These are phyloP conservation scores for Phytophthora pini DNA, from an alignment of 352 stramenopile species.

Conservation along the genomic window DNA sequence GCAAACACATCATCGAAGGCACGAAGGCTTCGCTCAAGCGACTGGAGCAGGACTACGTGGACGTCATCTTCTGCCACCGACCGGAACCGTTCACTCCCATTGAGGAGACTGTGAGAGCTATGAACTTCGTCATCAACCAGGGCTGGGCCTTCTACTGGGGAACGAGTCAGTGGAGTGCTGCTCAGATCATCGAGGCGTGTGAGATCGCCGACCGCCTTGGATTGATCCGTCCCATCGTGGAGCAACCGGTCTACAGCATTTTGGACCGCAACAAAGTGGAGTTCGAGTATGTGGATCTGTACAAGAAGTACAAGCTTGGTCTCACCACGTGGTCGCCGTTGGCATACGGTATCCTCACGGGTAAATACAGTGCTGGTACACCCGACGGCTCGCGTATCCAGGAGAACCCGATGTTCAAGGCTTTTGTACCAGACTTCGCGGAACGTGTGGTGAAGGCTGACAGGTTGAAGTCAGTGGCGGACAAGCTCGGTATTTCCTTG, in stretches of 20 bases:
- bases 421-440: conserved; percentile 12
- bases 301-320: no score
- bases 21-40: not conserved
- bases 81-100: not conserved
- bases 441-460: conserved; percentile 32
- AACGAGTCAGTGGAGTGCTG: no score
- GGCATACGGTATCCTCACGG: no score
- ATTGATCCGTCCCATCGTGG: no score
- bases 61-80: not conserved
- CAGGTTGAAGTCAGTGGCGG: conserved; percentile 42
- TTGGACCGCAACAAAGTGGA: no score
- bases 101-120: not conserved
- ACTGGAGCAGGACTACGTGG: not conserved
- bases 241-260: no score
- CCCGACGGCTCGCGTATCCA: no score
- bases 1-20: not conserved
- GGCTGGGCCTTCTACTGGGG: no score
- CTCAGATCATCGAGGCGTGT: no score
- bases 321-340: no score
- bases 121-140: not conserved
- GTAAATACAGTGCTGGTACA: not conserved
- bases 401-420: not conserved
- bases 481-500: conserved; percentile 47
- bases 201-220: no score
- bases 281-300: no score